phyloP scores from a whole-genome alignment of 2,329 filamentous ascomycete species.

The Coleophoma crateriformis region DNA sequence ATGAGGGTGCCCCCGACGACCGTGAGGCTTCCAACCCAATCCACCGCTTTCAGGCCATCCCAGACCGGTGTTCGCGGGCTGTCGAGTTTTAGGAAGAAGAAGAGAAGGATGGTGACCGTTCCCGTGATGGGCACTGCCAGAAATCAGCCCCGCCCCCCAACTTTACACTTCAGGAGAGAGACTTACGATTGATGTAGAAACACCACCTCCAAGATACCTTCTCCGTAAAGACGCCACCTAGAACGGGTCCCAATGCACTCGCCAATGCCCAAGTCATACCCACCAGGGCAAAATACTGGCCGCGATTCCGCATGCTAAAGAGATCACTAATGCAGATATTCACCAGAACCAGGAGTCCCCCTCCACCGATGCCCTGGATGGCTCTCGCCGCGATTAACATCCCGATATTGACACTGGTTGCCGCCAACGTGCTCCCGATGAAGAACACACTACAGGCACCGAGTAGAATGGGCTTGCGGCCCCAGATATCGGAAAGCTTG shows the following conservation, averaged over 20 bases:
- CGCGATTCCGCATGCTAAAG: slow-evolving; percentile 39
- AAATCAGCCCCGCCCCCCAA: too few species aligned
- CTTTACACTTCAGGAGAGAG: too few species aligned
- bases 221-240: slow-evolving; percentile 62
- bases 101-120: slow-evolving; percentile 41
- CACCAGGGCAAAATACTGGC: slow-evolving; percentile 56
- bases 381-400: slow-evolving; percentile 41
- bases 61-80: slow-evolving; percentile 58
- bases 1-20: slow-evolving; percentile 72
- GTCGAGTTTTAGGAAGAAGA: slow-evolving; percentile 61
- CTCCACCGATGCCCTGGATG: slow-evolving; percentile 46
- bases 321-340: slow-evolving; percentile 49
- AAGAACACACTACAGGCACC: slow-evolving; percentile 44
- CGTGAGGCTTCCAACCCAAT: slow-evolving; percentile 54
- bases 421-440: slow-evolving; percentile 43
- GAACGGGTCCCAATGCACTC: slow-evolving; percentile 57
- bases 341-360: slow-evolving; percentile 45
- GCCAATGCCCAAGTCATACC: slow-evolving; percentile 64
- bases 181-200: slow-evolving; percentile 22
- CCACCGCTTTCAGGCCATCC: slow-evolving; percentile 55
- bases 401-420: slow-evolving; percentile 36
- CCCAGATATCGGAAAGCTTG: slow-evolving; percentile 52
- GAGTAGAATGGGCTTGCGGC: slow-evolving; percentile 47
- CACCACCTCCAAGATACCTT: slow-evolving; percentile 57
- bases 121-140: slow-evolving; percentile 18